These are phyloP conservation scores for Epichloe sylvatica DNA, from an alignment of 2,329 filamentous ascomycete species.

Conservation along the genomic window DNA sequence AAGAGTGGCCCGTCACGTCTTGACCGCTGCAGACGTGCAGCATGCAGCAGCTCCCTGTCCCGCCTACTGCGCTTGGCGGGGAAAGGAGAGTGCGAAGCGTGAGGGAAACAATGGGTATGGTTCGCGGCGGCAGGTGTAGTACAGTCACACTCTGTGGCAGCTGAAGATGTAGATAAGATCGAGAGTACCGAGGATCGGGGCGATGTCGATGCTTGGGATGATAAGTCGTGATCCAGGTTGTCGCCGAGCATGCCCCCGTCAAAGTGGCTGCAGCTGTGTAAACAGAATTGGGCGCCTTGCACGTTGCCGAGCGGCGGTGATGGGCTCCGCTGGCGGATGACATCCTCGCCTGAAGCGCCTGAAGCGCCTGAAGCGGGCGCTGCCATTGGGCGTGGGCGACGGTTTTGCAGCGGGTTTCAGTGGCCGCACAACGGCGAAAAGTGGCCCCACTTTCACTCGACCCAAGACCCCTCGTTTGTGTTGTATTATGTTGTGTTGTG, in stretches of 20 bases:
- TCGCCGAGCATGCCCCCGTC: constrained; percentile 11
- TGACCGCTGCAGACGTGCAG: constrained; percentile 33
- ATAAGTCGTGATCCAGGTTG: constrained; percentile 12
- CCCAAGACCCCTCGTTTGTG: background rate
- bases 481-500: background rate
- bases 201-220: constrained; percentile 12
- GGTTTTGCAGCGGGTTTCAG: background rate
- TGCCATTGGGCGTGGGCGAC: constrained; percentile 5
- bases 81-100: background rate
- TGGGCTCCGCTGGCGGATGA: constrained; percentile 10
- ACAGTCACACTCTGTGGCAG: background rate
- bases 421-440: background rate
- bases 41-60: constrained; percentile 36
- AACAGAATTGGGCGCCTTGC: constrained; percentile 28
- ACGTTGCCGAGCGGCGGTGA: constrained; percentile 24
- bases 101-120: constrained; percentile 11
- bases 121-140: constrained; percentile 7
- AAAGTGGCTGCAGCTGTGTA: constrained; percentile 18
- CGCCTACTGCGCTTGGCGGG: constrained; percentile 15
- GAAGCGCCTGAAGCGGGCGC: background rate
- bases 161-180: background rate
- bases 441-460: background rate
- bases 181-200: background rate
- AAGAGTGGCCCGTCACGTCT: constrained; percentile 20
- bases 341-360: background rate